Percentiles rank a stretch among this genome's conserved stretches.
Evolutionary conservation across 1,284 basidiomycete genomes (phyloP).

Genomic region (Chondrostereum purpureum): DNA sequence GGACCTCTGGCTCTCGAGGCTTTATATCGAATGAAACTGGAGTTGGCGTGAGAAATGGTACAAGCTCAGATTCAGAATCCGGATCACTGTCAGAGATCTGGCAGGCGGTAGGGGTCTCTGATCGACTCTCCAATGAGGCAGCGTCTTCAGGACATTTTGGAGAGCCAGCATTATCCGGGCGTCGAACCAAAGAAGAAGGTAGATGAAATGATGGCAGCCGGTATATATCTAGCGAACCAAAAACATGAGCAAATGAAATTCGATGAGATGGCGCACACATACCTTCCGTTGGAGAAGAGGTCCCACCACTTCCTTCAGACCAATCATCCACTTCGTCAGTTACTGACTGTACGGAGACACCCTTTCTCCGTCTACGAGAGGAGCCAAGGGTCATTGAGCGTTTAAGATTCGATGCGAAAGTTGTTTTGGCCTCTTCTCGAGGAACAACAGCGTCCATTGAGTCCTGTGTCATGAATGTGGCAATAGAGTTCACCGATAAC

Average conservation of each 20-base stretch:
- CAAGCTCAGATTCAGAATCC: too few relatives aligned
- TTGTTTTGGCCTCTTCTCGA: constrained; percentile 6
- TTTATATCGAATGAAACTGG: too few relatives aligned
- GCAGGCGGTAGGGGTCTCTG: constrained; percentile 21
- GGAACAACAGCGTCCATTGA: constrained; percentile 22
- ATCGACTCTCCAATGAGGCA: constrained; percentile 15
- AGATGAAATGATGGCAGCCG: constrained; percentile 27
- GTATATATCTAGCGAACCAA: constrained; percentile 40
- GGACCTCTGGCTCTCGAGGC: too few relatives aligned
- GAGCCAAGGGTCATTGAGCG: constrained; percentile 15
- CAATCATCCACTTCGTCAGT: constrained; percentile 35
- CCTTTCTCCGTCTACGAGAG: constrained; percentile 24
- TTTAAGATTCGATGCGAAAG: constrained; percentile 8
- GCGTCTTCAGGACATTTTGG: background rate
- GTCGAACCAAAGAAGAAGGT: constrained; percentile 11
- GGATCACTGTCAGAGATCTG: too few relatives aligned
- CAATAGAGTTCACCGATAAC: constrained; percentile 45
- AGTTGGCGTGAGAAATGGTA: too few relatives aligned
- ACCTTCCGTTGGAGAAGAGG: background rate
- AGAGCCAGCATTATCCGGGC: background rate
- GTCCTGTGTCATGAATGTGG: constrained; percentile 29
- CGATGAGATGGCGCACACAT: too few relatives aligned
- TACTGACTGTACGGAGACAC: constrained; percentile 25
- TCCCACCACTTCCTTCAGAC: constrained; percentile 39
- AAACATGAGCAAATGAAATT: too few relatives aligned